phyloP scores from a whole-genome alignment of 345 rosid genomes.

The Salix suchowensis region DNA sequence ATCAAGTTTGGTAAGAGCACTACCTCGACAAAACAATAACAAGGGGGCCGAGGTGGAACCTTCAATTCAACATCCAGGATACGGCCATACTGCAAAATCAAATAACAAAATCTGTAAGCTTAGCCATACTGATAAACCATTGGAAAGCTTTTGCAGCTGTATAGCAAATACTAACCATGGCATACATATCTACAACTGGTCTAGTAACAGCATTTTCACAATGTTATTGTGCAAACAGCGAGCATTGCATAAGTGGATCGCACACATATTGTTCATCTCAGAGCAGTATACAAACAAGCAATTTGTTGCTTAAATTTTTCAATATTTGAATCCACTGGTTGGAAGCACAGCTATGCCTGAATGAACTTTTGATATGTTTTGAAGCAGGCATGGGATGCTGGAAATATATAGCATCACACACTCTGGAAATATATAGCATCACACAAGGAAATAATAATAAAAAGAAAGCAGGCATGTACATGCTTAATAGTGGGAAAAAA shows the following conservation, averaged over 20 bases:
- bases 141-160: not conserved
- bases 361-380: not conserved
- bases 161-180: not conserved
- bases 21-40: constrained; percentile 98
- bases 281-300: not conserved
- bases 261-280: not conserved
- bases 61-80: constrained; percentile 49
- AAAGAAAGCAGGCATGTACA: not conserved
- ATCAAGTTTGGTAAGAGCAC: not conserved
- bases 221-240: not conserved
- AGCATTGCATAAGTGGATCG: not conserved
- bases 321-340: not conserved
- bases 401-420: not conserved
- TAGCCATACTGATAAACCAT: not conserved
- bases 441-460: not conserved
- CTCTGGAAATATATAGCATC: not conserved
- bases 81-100: constrained; percentile 55
- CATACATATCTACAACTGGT: not conserved
- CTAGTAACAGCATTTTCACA: not conserved
- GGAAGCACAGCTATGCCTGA: not conserved
- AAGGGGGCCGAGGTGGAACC: constrained; percentile 93
- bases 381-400: not conserved
- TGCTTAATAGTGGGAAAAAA: not conserved
- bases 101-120: not conserved
- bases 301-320: not conserved